Base-by-base conservation (phyloP, 2,329 filamentous ascomycete genomes). In the Pleomassaria siparia region DNA sequence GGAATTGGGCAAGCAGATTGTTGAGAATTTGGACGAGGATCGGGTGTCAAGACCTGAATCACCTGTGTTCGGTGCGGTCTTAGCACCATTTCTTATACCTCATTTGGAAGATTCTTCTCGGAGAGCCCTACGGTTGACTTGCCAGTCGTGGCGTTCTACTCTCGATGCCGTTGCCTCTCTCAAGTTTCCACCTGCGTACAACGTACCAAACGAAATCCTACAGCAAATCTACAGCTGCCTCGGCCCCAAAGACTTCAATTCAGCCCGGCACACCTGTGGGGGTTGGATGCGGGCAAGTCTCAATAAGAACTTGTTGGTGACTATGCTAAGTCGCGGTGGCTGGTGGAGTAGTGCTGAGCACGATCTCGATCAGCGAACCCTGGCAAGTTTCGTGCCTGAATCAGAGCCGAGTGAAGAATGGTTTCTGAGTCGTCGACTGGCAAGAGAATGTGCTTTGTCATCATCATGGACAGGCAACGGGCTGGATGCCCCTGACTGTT, bases 201-300 rank as follows among this genome's bases (percentile, higher is more conserved):
- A 58, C 25, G 46, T 75, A 13, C 79, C 80, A 1, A 56, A 66
- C 9, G 80, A 82, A 55, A 73, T 82, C 16, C 41, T 82, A 1
- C 71, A 77, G 36, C 66, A 76, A 6, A 73, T 82, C 4, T 78
- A 74, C 49, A 54, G 51, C 5, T 69, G 74, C 53, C 63, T 81
- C 3, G 55, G 63, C 12, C 78, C 78, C 0, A 64, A 67, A 20
- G 75, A 79, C 55, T 87, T 85, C 62, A 79, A 87, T 56, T 74
- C 80, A 44, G 82, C 83, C 13, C 76, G 84, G 15, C 78, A 81
- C 51, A 78, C 78, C 15, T 87, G 83, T 58, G 76, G 78, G 37
- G 66, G 69, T 28, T 87, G 82, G 84, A 82, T 85, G 71, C 65
- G 76, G 29, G 76, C 76, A 18, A 80, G 82, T 41, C 63, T 86